A percentile compares a stretch with the other conserved stretches of the same genome.
phyloP scores from a whole-genome alignment of 805 yeast species.

The Kodamaea kakaduensis region DNA sequence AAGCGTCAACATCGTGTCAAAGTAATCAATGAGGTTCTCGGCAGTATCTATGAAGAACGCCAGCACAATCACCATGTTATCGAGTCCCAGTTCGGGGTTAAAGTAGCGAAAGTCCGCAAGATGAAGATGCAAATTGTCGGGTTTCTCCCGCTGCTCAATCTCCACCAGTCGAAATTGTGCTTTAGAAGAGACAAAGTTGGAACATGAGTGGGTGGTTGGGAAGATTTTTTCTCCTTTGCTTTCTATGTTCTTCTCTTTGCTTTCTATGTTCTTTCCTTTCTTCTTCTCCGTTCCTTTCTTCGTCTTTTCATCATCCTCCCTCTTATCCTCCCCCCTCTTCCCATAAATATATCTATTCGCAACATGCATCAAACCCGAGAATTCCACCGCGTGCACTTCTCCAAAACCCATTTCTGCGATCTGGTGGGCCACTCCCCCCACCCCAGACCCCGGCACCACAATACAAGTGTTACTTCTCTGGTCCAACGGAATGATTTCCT shows the following conservation, averaged over 20 bases:
- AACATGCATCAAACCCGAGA: constrained; percentile 69
- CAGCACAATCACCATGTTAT: constrained; percentile 54
- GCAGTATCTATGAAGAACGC: constrained; percentile 92
- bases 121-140: constrained; percentile 44
- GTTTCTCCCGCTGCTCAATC: constrained; percentile 32
- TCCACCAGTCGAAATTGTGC: constrained; percentile 49
- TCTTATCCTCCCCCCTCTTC: too few relatives aligned
- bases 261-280: too few relatives aligned
- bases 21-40: constrained; percentile 72
- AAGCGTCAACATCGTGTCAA: constrained; percentile 57
- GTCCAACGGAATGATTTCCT: constrained; percentile 21
- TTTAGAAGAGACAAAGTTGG: constrained; percentile 50
- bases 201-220: constrained; percentile 62
- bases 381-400: constrained; percentile 70
- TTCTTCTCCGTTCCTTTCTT: constrained; percentile 4
- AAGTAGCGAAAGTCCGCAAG: constrained; percentile 66
- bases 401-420: constrained; percentile 39
- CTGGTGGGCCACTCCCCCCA: constrained; percentile 73
- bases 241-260: too few relatives aligned
- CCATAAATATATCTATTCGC: constrained; percentile 58
- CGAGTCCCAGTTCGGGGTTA: constrained; percentile 26
- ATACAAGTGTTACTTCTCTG: constrained; percentile 43
- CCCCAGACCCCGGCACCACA: constrained; percentile 84
- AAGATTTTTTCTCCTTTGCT: too few relatives aligned
- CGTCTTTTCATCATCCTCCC: not conserved